Conservation (phyloP, 2,329 filamentous ascomycete genomes). For the Tolypocladium cylindrosporum region DNA sequence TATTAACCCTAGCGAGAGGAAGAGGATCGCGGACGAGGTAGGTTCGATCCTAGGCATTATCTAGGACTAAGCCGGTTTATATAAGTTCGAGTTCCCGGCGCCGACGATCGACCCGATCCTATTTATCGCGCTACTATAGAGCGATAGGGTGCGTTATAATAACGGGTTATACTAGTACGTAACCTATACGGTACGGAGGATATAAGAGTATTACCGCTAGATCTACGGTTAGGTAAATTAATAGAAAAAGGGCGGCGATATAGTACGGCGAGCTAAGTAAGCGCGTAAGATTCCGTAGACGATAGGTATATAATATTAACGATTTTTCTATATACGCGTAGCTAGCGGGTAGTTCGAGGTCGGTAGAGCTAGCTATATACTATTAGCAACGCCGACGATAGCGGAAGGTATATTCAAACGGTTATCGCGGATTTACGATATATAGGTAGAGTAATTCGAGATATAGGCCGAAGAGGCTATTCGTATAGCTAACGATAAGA, state of each 20-base stretch:
- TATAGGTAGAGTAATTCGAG: neutral
- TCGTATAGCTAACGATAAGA: neutral
- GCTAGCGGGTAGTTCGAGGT: conserved; percentile 2
- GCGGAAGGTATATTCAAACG: neutral
- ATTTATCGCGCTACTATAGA: neutral
- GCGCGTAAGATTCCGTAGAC: neutral
- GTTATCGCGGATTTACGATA: neutral
- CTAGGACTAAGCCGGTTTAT: neutral
- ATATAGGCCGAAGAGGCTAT: neutral
- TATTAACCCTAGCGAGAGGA: neutral
- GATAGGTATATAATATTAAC: neutral
- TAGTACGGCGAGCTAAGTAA: neutral
- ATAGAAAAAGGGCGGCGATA: neutral
- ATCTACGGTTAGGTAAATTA: neutral
- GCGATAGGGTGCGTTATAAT: neutral
- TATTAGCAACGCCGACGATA: neutral
- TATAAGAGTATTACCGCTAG: neutral
- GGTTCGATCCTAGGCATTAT: neutral
- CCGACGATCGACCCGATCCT: neutral
- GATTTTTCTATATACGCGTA: neutral
- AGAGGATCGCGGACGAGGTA: neutral
- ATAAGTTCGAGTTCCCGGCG: neutral
- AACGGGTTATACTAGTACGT: neutral
- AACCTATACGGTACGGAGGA: neutral
- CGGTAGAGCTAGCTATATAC: too few species aligned